Base-by-base conservation (phyloP, 257 asterid species). In the Solanum chmielewskii region DNA sequence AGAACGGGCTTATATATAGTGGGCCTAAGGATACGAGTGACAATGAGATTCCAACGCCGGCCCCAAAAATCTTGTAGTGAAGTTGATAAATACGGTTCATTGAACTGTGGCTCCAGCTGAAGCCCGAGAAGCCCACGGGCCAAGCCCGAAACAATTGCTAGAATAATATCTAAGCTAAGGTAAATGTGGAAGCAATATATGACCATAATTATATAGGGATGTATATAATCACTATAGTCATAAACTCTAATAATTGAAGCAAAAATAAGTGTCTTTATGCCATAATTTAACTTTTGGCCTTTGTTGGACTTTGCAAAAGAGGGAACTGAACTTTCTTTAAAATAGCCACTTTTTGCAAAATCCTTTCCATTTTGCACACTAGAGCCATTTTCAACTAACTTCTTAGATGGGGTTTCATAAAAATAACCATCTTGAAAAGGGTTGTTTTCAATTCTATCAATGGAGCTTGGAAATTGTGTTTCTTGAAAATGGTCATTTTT, bases 31-130 rank as follows among this genome's bases (percentile, higher is more conserved):
- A 92, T 91, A 20, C 95, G 90, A 68, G 98, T 90, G 9, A 92
- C 98, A 95, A 93, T 92, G 83, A 94, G 94, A 92, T 96, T 96
- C 99, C 99, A 96, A 74, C 99, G 88, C 7, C 94, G 92, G 9
- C 98, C 97, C 99, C 99, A 96, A 44, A 96, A 96, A 23, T 96
- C 94, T 89, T 95, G 98, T 68, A 96, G 86, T 4, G 99, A 96
- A 23, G 93, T 86, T 14, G 99, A 91, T 9, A 96, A 91, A 85
- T 90, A 90, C 23, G 99, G 98, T 91, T 93, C 96, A 31, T 94
- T 52, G 90, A 95, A 96, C 82, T 96, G 98, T 59, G 99, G 95
- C 92, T 96, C 99, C 14, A 96, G 93, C 90, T 96, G 94, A 20
- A 88, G 94, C 20, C 95, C 93, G 12, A 95, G 85, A 59, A 92